A percentile compares a stretch with the other conserved stretches of the same genome.
Conservation (phyloP, 208 protist genomes). For the Endotrypanum monterogeii region DNA sequence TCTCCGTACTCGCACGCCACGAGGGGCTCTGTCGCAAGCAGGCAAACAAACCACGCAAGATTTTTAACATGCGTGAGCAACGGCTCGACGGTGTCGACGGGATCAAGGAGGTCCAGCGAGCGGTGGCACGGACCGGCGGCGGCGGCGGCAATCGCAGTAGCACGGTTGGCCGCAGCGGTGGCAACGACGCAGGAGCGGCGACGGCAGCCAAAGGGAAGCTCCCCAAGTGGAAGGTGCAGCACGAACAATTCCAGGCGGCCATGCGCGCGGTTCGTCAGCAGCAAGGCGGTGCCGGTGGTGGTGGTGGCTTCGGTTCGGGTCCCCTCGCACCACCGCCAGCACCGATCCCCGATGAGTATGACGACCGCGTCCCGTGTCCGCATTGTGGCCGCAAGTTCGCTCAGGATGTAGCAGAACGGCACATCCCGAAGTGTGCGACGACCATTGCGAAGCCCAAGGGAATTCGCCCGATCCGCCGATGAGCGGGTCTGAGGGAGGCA, state of each 20-base stretch:
- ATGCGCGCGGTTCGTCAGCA: conserved; percentile 73
- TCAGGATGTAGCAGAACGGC: conserved; percentile 70
- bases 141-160: conserved; percentile 10
- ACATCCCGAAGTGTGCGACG: conserved; percentile 91
- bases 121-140: conserved; percentile 1
- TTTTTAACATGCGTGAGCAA: conserved; percentile 77
- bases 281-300: conserved; percentile 13
- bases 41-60: conserved; percentile 52
- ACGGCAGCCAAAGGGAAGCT: conserved; percentile 47
- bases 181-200: conserved; percentile 6
- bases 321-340: conserved; percentile 34
- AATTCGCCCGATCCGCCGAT: conserved; percentile 64
- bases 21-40: conserved; percentile 64
- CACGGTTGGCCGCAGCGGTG: conserved; percentile 5
- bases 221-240: conserved; percentile 92
- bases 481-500: background rate
- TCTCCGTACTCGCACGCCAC: conserved; percentile 64
- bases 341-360: conserved; percentile 51
- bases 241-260: conserved; percentile 89
- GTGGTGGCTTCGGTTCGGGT: conserved; percentile 24
- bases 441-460: conserved; percentile 89
- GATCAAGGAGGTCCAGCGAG: conserved; percentile 48
- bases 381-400: conserved; percentile 92
- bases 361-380: conserved; percentile 85
- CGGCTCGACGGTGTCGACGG: conserved; percentile 79